These are phyloP conservation scores for Leccinum boreale DNA, from an alignment of 768 basidiomycete genomes.

Conservation along the genomic window DNA sequence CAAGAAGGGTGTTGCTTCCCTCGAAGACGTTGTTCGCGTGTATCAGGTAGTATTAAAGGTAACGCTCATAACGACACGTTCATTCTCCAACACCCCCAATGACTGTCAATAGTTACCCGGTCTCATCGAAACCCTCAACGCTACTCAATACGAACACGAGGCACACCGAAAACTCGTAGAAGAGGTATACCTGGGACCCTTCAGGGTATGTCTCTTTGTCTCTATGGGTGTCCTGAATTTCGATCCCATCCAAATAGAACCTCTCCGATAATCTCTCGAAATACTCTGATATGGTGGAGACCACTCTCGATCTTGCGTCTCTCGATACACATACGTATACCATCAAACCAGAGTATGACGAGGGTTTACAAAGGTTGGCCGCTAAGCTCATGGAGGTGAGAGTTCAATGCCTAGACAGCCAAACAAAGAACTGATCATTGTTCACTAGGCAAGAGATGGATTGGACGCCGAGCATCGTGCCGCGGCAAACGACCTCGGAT, in stretches of 20 bases:
- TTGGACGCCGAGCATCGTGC: conserved; percentile 78
- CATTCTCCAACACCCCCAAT: neutral
- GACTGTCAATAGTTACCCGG: conserved; percentile 60
- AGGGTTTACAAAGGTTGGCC: conserved; percentile 63
- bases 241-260: conserved; percentile 42
- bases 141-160: conserved; percentile 41
- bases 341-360: conserved; percentile 91
- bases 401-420: neutral
- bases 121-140: conserved; percentile 62
- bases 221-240: neutral
- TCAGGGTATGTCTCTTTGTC: conserved; percentile 46
- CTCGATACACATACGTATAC: conserved; percentile 84
- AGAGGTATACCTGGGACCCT: conserved; percentile 58
- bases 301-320: conserved; percentile 88
- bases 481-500: conserved; percentile 63
- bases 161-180: conserved; percentile 56
- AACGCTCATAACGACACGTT: neutral
- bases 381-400: conserved; percentile 58
- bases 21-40: conserved; percentile 94
- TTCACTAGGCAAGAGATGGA: conserved; percentile 59
- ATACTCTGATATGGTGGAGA: conserved; percentile 92
- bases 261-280: conserved; percentile 61
- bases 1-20: conserved; percentile 73
- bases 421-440: neutral
- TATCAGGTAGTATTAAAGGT: conserved; percentile 93